Evolutionary conservation across 192 early-diverging fungal genomes (phyloP), one percentile per base, ranked within the genome.

Genomic region (Borealophlyctis nickersoniae): DNA sequence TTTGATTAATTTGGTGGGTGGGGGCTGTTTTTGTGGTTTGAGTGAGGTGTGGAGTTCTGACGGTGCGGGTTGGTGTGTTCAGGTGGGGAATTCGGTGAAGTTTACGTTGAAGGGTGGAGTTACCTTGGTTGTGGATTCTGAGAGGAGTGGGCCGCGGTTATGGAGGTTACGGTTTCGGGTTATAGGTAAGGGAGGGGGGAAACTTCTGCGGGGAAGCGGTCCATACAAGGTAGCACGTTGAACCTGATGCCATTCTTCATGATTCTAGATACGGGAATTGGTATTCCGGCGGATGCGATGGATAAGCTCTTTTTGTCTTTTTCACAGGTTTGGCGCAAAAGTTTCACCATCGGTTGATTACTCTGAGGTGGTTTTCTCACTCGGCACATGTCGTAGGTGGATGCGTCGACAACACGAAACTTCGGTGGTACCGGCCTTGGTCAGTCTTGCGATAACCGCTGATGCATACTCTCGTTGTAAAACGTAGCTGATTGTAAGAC

Each of bases 251-350:
- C 39, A 45, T 13, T 13, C 39, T 19, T 19, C 39, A 45, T 19
- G n/a, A n/a, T n/a, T n/a, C 39, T 19, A 45, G 86, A 87, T 49
- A 85, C 84, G 1, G 86, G 86, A 13, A 86, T 87, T 28, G 86
- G 86, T 14, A 87, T 87, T 29, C 77, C 84, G 2, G 60, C 77
- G 5, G 73, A 80, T 27, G 59, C 72, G 14, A 71, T 87, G 22
- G 77, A 79, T 52, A 70, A 75, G 14, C 67, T 88, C 14, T 88
- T 88, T 64, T 74, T 77, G 5, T 78, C 83, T 3, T 88, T 88
- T 52, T 86, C 83, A 9, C 86, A 87, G 52, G n/a, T n/a, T n/a
- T n/a, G n/a, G n/a, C n/a, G n/a, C n/a, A n/a, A n/a, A n/a, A n/a
- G n/a, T n/a, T n/a, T n/a, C n/a, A n/a, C n/a, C n/a, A n/a, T n/a